phyloP scores from a whole-genome alignment of 176 grass and related monocot species.

The Chloris gayana region DNA sequence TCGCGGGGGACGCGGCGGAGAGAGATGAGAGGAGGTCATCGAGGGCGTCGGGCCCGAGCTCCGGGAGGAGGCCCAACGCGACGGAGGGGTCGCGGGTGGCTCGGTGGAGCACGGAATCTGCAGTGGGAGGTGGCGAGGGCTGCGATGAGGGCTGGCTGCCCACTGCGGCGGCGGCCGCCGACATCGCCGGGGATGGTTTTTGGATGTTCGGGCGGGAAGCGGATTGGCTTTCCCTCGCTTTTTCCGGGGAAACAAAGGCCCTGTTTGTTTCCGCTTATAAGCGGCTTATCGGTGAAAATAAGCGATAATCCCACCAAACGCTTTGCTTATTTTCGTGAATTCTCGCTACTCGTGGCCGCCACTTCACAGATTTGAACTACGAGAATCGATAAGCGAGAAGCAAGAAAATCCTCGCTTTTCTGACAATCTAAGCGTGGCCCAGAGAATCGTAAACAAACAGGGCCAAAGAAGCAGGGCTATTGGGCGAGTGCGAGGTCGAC shows the following conservation, averaged over 20 bases:
- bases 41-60: slow-evolving; percentile 26
- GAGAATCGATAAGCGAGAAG: too few species aligned
- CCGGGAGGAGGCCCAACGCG: slow-evolving; percentile 34
- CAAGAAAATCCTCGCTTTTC: too few species aligned
- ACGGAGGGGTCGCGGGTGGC: slow-evolving; percentile 43
- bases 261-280: too few species aligned
- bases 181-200: slow-evolving; percentile 24
- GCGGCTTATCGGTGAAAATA: too few species aligned
- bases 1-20: slow-evolving; percentile 23
- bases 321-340: too few species aligned
- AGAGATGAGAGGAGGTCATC: slow-evolving; percentile 33
- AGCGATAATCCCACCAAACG: too few species aligned
- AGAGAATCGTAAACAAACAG: too few species aligned
- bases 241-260: not conserved
- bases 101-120: slow-evolving; percentile 41
- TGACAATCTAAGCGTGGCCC: too few species aligned
- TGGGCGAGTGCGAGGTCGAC: too few species aligned
- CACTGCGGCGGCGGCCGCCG: slow-evolving; percentile 15
- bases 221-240: not conserved
- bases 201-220: slow-evolving; percentile 26
- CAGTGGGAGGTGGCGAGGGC: slow-evolving; percentile 24
- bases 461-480: too few species aligned
- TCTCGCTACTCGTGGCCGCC: too few species aligned
- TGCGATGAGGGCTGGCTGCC: slow-evolving; percentile 6
- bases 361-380: too few species aligned